A percentile compares a stretch with the other conserved stretches of the same genome.
These are phyloP conservation scores for Kurtzmaniella quercitrusa DNA, from an alignment of 1,139 yeast species.

Conservation along the genomic window DNA sequence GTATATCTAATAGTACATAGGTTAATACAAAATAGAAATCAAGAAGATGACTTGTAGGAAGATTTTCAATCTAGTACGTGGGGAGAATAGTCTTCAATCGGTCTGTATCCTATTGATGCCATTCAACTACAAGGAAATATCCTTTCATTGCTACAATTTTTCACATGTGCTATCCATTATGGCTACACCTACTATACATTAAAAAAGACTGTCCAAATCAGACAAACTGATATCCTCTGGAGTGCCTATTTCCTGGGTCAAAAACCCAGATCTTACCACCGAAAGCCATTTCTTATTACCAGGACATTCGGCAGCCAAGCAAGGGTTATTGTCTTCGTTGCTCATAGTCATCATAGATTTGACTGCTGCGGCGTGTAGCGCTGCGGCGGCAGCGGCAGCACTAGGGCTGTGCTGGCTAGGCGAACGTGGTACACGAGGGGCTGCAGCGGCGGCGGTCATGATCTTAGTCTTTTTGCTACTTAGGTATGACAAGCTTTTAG, in stretches of 20 bases:
- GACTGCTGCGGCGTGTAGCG: conserved; percentile 67
- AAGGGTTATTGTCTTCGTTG: not conserved
- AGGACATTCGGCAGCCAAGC: conserved; percentile 8
- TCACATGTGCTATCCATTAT: not conserved
- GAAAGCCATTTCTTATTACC: conserved; percentile 61
- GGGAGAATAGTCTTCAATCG: no score
- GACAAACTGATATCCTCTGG: conserved; percentile 75
- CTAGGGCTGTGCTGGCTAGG: conserved; percentile 53
- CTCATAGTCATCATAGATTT: conserved; percentile 33
- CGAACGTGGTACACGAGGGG: conserved; percentile 69
- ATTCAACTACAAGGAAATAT: no score
- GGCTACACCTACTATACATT: conserved; percentile 10
- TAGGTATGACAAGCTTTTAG: conserved; percentile 59
- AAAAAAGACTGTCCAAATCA: conserved; percentile 65
- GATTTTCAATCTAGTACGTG: no score
- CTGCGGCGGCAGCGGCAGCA: conserved; percentile 73
- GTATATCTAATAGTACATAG: no score
- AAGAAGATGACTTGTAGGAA: no score
- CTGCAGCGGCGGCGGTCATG: conserved; percentile 78
- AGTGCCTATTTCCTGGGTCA: conserved; percentile 68
- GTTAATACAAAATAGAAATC: no score
- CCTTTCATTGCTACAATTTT: not conserved
- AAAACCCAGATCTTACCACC: conserved; percentile 68
- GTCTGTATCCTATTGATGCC: no score
- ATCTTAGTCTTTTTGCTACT: conserved; percentile 48